Evolutionary conservation across 805 yeast species (phyloP).

Genomic region (Metschnikowia koreensis): DNA sequence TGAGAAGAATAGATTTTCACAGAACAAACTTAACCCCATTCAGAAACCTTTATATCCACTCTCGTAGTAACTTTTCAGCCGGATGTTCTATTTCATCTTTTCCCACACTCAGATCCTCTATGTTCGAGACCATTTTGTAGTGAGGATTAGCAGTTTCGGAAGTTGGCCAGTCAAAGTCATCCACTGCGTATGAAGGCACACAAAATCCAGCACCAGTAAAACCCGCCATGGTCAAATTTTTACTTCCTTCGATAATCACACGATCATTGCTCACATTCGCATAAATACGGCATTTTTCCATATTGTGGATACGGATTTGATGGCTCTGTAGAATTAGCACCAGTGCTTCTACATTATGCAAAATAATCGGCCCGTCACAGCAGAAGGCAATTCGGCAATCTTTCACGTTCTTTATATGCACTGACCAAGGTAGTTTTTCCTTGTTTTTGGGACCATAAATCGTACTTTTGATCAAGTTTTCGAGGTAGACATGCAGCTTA

Average conservation of each 20-base stretch:
- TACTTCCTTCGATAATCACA: conserved; percentile 33
- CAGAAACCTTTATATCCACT: too few relatives aligned
- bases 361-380: conserved; percentile 31
- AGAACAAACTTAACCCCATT: too few relatives aligned
- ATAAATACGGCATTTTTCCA: conserved; percentile 15
- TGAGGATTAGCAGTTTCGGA: conserved; percentile 5
- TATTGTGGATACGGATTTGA: conserved; percentile 19
- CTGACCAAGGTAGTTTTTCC: conserved; percentile 17
- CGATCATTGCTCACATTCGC: conserved; percentile 22
- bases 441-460: conserved; percentile 3
- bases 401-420: conserved; percentile 22
- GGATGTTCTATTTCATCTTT: background rate
- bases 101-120: background rate
- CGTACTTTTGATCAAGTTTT: conserved; percentile 3
- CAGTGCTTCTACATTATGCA: conserved; percentile 16
- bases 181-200: conserved; percentile 6
- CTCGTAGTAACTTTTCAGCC: too few relatives aligned
- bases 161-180: conserved; percentile 19
- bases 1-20: too few relatives aligned
- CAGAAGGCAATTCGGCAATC: conserved; percentile 18
- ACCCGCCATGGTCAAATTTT: conserved; percentile 7
- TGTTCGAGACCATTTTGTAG: background rate
- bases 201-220: background rate
- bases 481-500: conserved; percentile 16
- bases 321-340: conserved; percentile 16